Base-by-base conservation (phyloP, 805 yeast genomes). In the Candida krabiensis region DNA sequence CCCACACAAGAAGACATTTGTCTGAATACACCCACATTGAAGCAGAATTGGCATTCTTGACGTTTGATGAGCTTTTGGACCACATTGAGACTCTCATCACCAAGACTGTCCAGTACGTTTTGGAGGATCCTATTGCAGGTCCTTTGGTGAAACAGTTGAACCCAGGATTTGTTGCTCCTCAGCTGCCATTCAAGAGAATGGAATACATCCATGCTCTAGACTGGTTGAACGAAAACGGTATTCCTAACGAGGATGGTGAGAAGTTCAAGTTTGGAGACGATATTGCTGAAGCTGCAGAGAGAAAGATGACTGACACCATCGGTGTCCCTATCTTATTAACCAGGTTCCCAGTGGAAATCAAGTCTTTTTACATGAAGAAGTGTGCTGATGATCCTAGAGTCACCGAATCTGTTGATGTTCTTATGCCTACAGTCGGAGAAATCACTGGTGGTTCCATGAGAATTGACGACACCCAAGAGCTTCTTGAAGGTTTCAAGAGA, bases 361-460 rank as follows among this genome's bases (percentile, higher is more conserved):
- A 93, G 69, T 88, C 98, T 5, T 93, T 93, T 77, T 93, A 93
- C 83, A 93, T 93, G 99, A 80, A 85, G 70, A 87, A 81, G 66
- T 87, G 96, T 67, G 60, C 64, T 5, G 96, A 88, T 56, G 98
- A 91, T 60, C 83, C 83, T 43, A 78, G 96, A 59, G 97, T 93
- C 56, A 93, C 99, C 40, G 99, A 95, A 69, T 86, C 96, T 35
- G 99, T 93, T 30, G 99, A 93, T 67, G 96, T 93, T 25, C 75
- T 93, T 62, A 90, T 93, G 96, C 99, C 99, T 56, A 91, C 87
- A 55, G 99, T 93, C 42, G 99, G 99, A 63, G 99, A 93, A 70
- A 85, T 93, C 58, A 87, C 95, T 31, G 99, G 99, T 66, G 99
- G 99, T 43, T 91, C 98, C 33, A 93, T 93, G 99, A 90, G 99